Conservation (phyloP, 805 yeast genomes). For the Cyberlindnera mrakii region DNA sequence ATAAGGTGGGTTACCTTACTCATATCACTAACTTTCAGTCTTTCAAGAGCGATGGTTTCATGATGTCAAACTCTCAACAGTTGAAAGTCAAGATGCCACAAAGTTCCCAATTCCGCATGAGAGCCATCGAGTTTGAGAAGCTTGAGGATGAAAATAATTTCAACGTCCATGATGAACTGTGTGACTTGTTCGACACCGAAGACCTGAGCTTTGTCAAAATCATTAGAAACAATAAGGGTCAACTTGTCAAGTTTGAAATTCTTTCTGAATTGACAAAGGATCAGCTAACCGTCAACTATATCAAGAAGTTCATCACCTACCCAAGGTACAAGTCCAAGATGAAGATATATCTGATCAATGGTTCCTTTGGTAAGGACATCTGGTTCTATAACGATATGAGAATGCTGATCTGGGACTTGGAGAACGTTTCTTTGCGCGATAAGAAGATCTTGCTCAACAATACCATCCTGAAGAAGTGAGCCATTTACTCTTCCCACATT, state of each 20-base stretch:
- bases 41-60: conserved; percentile 7
- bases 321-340: conserved; percentile 40
- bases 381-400: conserved; percentile 26
- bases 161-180: conserved; percentile 15
- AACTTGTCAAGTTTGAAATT: conserved; percentile 32
- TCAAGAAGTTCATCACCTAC: conserved; percentile 34
- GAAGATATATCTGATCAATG: conserved; percentile 31
- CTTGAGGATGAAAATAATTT: conserved; percentile 2
- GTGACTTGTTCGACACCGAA: conserved; percentile 11
- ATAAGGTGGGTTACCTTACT: conserved; percentile 9
- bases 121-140: conserved; percentile 19
- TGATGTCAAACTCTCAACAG: conserved; percentile 11
- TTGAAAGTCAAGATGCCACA: conserved; percentile 12
- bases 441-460: conserved; percentile 22
- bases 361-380: conserved; percentile 19
- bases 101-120: conserved; percentile 2
- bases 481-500: background rate
- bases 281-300: conserved; percentile 19
- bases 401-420: conserved; percentile 25
- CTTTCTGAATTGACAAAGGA: conserved; percentile 11
- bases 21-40: conserved; percentile 9
- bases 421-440: conserved; percentile 12
- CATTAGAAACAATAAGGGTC: conserved; percentile 33
- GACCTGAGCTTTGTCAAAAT: conserved; percentile 31
- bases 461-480: conserved; percentile 8